Evolutionary conservation across 176 grass and related monocot species (phyloP).

Genomic region (Avena sativa): DNA sequence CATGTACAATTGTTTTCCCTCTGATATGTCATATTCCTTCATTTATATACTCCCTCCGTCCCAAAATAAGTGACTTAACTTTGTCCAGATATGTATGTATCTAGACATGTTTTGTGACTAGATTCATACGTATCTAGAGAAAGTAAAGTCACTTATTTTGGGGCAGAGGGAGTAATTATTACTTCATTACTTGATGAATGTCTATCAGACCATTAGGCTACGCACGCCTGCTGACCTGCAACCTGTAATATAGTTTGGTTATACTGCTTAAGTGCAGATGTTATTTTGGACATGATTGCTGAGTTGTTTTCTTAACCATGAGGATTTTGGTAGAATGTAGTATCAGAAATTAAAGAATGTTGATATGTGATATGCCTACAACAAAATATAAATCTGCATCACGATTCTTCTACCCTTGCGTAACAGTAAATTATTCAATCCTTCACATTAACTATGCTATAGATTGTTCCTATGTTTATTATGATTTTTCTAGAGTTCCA

Average conservation of each 20-base stretch:
- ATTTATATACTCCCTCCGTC: not conserved
- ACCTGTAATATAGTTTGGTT: slow-evolving; percentile 14
- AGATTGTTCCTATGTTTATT: slow-evolving; percentile 14
- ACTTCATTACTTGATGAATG: not conserved
- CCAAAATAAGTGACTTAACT: too few relatives aligned
- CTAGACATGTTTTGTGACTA: too few relatives aligned
- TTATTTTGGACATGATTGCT: not conserved
- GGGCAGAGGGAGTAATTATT: not conserved
- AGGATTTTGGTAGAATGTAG: not conserved
- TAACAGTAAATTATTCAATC: not conserved
- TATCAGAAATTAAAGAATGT: slow-evolving; percentile 21
- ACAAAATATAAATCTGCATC: not conserved
- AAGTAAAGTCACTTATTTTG: too few relatives aligned
- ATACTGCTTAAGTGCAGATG: not conserved
- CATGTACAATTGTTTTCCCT: not conserved
- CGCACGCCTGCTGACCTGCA: slow-evolving; percentile 18
- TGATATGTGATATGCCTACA: not conserved
- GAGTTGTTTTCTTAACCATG: slow-evolving; percentile 15
- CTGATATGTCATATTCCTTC: not conserved
- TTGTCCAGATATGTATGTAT: too few relatives aligned
- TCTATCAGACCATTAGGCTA: slow-evolving; percentile 16
- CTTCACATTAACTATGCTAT: slow-evolving; percentile 8
- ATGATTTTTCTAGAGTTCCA: slow-evolving; percentile 1
- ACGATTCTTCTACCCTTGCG: not conserved
- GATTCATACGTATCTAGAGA: too few relatives aligned